Conservation (phyloP, 148 eudicot species). For the Fagopyrum tataricum region DNA sequence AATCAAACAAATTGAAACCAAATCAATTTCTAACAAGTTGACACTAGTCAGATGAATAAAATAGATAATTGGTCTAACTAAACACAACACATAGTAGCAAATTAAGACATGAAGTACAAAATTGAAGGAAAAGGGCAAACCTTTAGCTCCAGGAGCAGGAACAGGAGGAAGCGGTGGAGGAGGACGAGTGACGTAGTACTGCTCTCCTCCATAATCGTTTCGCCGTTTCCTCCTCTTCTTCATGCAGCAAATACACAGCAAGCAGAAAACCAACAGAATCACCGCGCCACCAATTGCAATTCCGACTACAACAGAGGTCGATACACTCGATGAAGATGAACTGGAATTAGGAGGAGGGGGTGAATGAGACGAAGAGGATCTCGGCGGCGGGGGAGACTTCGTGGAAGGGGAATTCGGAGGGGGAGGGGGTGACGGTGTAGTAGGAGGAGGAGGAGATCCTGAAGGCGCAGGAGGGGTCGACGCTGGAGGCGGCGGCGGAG, state of each 20-base stretch:
- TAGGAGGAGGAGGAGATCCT: not conserved
- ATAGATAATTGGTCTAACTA: not conserved
- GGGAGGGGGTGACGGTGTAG: constrained; percentile 6
- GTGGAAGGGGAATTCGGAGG: not conserved
- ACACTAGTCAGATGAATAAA: not conserved
- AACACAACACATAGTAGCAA: not conserved
- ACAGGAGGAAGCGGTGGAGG: not conserved
- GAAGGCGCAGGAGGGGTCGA: not conserved
- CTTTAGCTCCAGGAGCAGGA: constrained; percentile 10
- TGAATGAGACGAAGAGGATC: not conserved
- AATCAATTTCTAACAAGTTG: not conserved
- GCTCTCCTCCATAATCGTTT: constrained; percentile 5
- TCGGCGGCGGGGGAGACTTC: constrained; percentile 11
- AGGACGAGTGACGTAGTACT: constrained; percentile 5
- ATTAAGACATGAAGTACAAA: not conserved
- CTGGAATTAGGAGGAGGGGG: not conserved
- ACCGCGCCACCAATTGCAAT: constrained; percentile 9
- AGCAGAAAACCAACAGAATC: not conserved
- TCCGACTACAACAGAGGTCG: not conserved
- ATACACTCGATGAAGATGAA: constrained; percentile 16
- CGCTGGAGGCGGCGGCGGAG: not conserved
- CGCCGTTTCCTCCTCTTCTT: constrained; percentile 8
- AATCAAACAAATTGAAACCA: too few species aligned
- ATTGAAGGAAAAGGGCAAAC: not conserved
- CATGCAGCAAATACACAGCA: constrained; percentile 4